Percentiles rank a stretch among this genome's conserved stretches.
Conservation (phyloP, 2,329 filamentous ascomycete species). For the Alternaria hordeiaustralica region DNA sequence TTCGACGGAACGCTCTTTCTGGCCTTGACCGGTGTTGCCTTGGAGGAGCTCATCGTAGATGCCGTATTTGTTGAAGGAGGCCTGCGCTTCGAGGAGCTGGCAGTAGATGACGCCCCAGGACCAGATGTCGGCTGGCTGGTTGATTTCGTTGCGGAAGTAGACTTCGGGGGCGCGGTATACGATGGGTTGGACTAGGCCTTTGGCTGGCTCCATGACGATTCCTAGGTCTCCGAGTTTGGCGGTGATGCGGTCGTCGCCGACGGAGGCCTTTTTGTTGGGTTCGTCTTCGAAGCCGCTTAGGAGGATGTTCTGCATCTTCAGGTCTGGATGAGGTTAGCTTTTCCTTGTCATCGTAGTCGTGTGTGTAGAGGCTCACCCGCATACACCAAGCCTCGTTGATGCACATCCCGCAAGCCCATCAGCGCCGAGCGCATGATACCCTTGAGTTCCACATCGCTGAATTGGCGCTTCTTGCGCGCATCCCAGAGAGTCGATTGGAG, state of each 20-base stretch:
- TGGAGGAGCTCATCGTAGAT: constrained; percentile 11
- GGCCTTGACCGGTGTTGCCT: constrained; percentile 1
- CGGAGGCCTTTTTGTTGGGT: neutral
- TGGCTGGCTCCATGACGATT: constrained; percentile 18
- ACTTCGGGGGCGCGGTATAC: constrained; percentile 18
- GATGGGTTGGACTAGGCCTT: constrained; percentile 16
- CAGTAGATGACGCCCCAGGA: constrained; percentile 18
- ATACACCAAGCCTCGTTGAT: constrained; percentile 13
- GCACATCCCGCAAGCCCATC: constrained; percentile 13
- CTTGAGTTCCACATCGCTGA: constrained; percentile 17
- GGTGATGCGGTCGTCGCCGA: constrained; percentile 4
- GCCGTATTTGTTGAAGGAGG: constrained; percentile 12
- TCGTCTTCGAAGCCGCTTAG: constrained; percentile 10
- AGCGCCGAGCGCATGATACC: constrained; percentile 15
- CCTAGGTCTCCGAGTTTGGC: constrained; percentile 15
- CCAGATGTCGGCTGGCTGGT: constrained; percentile 14
- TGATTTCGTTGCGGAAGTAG: constrained; percentile 18
- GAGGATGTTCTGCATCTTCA: constrained; percentile 19
- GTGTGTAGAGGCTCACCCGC: constrained; percentile 3
- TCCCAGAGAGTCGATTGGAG: constrained; percentile 16
- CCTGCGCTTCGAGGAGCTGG: constrained; percentile 16
- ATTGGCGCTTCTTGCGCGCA: constrained; percentile 13
- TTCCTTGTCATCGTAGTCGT: neutral
- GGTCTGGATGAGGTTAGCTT: neutral
- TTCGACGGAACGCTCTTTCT: constrained; percentile 11